Evolutionary conservation across 2,329 filamentous ascomycete genomes (phyloP).

Genomic region (Waltergamsia citrina): DNA sequence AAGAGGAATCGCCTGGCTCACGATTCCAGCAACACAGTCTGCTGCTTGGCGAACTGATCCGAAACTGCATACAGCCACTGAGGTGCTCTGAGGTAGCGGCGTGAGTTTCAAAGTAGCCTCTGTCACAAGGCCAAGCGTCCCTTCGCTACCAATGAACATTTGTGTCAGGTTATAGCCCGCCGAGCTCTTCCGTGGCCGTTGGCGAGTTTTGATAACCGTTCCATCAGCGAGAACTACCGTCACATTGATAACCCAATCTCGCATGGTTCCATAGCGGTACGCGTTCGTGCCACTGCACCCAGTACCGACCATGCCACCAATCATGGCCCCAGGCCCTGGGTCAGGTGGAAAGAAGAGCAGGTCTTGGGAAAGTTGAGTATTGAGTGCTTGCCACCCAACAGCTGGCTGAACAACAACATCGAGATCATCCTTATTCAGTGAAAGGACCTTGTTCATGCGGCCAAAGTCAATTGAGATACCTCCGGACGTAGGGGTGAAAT

Average conservation of each 20-base stretch:
- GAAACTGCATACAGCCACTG: constrained; percentile 73
- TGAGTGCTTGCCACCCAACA: constrained; percentile 86
- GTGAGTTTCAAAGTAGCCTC: constrained; percentile 74
- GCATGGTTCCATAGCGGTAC: constrained; percentile 77
- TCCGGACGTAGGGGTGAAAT: constrained; percentile 79
- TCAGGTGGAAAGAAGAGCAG: constrained; percentile 89
- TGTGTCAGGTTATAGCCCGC: constrained; percentile 78
- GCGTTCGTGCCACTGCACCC: constrained; percentile 73
- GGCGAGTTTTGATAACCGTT: constrained; percentile 67
- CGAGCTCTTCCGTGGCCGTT: constrained; percentile 69
- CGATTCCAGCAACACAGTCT: constrained; percentile 63
- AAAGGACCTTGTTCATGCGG: constrained; percentile 74
- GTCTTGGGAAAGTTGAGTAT: constrained; percentile 58
- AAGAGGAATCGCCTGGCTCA: constrained; percentile 64
- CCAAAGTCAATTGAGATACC: constrained; percentile 86
- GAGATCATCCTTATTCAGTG: constrained; percentile 79
- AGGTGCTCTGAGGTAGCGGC: constrained; percentile 65
- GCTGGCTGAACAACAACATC: constrained; percentile 87
- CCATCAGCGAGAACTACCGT: constrained; percentile 75
- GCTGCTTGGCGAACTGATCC: constrained; percentile 69
- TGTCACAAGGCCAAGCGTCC: constrained; percentile 71
- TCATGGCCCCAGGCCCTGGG: constrained; percentile 63
- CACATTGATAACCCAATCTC: constrained; percentile 77
- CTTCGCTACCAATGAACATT: constrained; percentile 73
- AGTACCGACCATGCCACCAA: constrained; percentile 76